Conservation (phyloP, 257 asterid species). For the Solanum lignicaule region DNA sequence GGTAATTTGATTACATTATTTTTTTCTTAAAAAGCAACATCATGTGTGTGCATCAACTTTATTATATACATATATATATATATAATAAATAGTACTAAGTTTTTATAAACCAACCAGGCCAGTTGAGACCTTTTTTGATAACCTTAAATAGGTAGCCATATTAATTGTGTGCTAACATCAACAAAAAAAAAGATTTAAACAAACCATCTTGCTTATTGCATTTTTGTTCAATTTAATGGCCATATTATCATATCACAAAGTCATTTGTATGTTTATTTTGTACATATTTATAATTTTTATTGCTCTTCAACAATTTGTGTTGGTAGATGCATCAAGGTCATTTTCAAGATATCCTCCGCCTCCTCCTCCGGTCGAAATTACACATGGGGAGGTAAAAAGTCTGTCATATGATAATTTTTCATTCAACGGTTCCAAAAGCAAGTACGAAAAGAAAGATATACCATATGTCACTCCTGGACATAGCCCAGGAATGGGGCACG, state of each 20-base stretch:
- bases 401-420: not conserved
- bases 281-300: slow-evolving; percentile 7
- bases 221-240: not conserved
- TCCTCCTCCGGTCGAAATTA: not conserved
- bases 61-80: too few relatives aligned
- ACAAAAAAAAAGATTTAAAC: not conserved
- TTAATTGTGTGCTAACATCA: not conserved
- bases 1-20: not conserved
- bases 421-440: slow-evolving; percentile 16
- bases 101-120: not conserved
- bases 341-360: not conserved
- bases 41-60: slow-evolving; percentile 1
- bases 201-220: not conserved
- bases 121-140: not conserved
- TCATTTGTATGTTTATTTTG: not conserved
- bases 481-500: slow-evolving; percentile 75
- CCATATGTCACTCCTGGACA: slow-evolving; percentile 52
- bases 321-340: not conserved
- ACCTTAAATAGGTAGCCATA: slow-evolving; percentile 18
- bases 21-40: slow-evolving; percentile 10
- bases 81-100: not conserved
- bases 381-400: not conserved
- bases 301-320: not conserved
- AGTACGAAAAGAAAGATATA: slow-evolving; percentile 19
- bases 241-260: not conserved